Evolutionary conservation across 2,329 filamentous ascomycete genomes (phyloP).

Genomic region (Atkinsonella hypoxylon): DNA sequence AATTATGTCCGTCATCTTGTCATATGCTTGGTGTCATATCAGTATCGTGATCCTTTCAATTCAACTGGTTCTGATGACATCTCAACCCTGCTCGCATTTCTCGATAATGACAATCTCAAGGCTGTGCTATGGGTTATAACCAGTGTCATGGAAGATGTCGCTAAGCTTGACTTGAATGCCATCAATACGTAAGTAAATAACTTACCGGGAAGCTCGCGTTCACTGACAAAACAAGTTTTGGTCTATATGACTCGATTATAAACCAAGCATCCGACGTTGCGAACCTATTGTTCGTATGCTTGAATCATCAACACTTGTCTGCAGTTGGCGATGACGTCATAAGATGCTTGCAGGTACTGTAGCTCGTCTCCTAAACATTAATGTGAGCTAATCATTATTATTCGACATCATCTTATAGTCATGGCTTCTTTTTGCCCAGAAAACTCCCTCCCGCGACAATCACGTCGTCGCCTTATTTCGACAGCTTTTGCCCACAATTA

Average conservation of each 20-base stretch:
- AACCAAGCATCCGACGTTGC: constrained; percentile 29
- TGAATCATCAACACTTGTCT: constrained; percentile 14
- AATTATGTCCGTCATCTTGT: constrained; percentile 48
- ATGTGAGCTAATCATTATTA: not conserved
- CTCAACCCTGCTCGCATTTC: constrained; percentile 33
- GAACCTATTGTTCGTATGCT: constrained; percentile 26
- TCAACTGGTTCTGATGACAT: constrained; percentile 25
- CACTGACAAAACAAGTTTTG: constrained; percentile 17
- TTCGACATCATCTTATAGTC: constrained; percentile 32
- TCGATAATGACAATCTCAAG: constrained; percentile 36
- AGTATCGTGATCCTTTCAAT: constrained; percentile 11
- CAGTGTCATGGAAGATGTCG: constrained; percentile 23
- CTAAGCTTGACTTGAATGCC: constrained; percentile 51
- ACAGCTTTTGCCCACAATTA: constrained; percentile 44
- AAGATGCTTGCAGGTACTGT: constrained; percentile 45
- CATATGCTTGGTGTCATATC: constrained; percentile 36
- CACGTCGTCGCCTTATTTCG: constrained; percentile 47
- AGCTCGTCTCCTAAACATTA: not conserved
- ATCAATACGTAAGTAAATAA: constrained; percentile 36
- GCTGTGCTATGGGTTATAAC: constrained; percentile 51
- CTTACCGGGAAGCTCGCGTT: not conserved
- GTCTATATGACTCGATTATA: constrained; percentile 27
- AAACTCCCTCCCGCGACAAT: constrained; percentile 43
- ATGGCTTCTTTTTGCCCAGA: constrained; percentile 65
- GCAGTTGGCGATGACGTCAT: constrained; percentile 42